Evolutionary conservation across 2,329 filamentous ascomycete species (phyloP), one percentile per base, ranked within the genome.

Genomic region (Lizonia empirigonia): DNA sequence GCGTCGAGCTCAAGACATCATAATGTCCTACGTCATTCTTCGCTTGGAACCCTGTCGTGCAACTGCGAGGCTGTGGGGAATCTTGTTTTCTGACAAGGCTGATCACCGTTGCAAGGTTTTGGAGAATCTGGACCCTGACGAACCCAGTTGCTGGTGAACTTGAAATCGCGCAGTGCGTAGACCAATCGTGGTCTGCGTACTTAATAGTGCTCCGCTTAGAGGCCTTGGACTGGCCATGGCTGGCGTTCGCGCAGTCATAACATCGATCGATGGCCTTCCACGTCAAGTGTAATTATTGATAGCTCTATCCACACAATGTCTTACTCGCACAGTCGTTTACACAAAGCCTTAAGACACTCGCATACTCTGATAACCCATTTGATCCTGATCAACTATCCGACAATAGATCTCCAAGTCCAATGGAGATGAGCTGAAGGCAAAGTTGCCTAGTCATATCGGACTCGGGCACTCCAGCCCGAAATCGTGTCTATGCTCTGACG

Each of bases 21-120:
- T 41, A 38, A 24, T 33, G 37, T 37, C 32, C 32, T 54, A 54
- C 51, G 51, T 54, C 51, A 54, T 54, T 16, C 19, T 44, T 44
- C 20, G 39, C 34, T n/a, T 34, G 36, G 10, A 50, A 27, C 51
- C 44, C 51, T 54, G 51, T 50, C 33, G 51, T 50, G 41, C 41
- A 50, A 46, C 45, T 41, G 45, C 41, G 40, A 42, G 37, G 24
- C 19, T 50, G 51, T 42, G 51, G 51, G 46, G 51, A 53, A 50
- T 53, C 46, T 41, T 54, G 51, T 54, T 54, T 54, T 54, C 35
- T 36, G 37, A 38, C 51, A 39, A 40, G 45, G 40, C 27, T 46
- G 46, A 46, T 46, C 41, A 41, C 32, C 40, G 38, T 41, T 46
- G 5, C 19, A 36, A 37, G 35, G 39, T 22, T 39, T 26, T 38